Base-by-base conservation (phyloP, 176 grass and related monocot genomes). In the Carex littledalei region DNA sequence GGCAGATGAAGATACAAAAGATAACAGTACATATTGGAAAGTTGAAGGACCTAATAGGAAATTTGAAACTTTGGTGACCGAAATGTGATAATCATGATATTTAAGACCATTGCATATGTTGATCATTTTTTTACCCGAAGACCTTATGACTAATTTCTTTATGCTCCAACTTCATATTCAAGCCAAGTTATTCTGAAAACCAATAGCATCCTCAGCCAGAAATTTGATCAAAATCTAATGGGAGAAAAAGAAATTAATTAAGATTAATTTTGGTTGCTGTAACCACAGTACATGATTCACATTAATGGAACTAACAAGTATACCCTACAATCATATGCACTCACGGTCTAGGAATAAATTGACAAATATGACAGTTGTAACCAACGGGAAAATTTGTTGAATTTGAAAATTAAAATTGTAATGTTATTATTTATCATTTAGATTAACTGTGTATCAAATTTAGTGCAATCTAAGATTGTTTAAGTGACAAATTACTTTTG, bases 191-290 rank as follows among this genome's bases (percentile, higher is more conserved):
- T 54, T 26, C 10, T 54, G 47, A 54, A 24, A 75, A 52, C 2
- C 12, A 12, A 52, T 15, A 76, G 21, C 47, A 76, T 76, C 21
- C 21, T 76, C 43, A 24, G 4, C 2, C 3, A 26, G 22, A 14
- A 26, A 52, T 13, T 52, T 29, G 47, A 89, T 15, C 39, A 52
- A 84, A 52, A 83, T 63, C 53, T 81, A 74, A 87, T 65, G 22
- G n/a, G 78, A 9, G 21, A 41, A 50, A 35, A 18, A 31, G 15
- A 8, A 81, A 59, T 21, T 52, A 62, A 15, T 69, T 73, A 73
- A 12, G 69, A 8, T 47, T 20, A 2, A 43, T 47, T 45, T 45
- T 3, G 1, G 18, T 49, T 12, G 55, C 18, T 63, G 47, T 9
- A 68, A 68, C 13, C 65, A 34, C 29, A 39, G 24, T 39, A 29